Evolutionary conservation across 2,329 filamentous ascomycete species (phyloP).

Genomic region (Pyrenochaeta sp.): DNA sequence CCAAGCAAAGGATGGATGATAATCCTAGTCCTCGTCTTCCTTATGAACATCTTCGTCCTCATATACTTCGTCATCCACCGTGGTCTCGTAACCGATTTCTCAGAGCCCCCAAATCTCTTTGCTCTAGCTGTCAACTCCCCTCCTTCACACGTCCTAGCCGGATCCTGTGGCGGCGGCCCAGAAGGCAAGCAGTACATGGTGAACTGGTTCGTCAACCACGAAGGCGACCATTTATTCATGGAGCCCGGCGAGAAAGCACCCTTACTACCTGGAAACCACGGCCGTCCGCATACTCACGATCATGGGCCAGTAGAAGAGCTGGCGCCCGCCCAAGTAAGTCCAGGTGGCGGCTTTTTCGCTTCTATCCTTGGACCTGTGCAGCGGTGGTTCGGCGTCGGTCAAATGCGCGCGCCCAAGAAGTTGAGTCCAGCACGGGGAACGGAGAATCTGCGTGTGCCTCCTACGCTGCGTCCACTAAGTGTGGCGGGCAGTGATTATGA

Average conservation of each 20-base stretch:
- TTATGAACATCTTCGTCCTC: constrained; percentile 71
- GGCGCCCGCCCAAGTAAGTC: neutral
- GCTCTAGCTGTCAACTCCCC: constrained; percentile 73
- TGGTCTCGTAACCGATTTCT: constrained; percentile 78
- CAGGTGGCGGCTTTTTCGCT: constrained; percentile 2
- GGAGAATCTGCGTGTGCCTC: constrained; percentile 12
- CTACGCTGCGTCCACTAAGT: constrained; percentile 28
- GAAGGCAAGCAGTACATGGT: constrained; percentile 57
- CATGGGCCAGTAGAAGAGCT: constrained; percentile 7
- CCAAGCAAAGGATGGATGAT: constrained; percentile 74
- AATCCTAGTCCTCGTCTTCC: constrained; percentile 70
- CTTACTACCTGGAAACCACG: constrained; percentile 11
- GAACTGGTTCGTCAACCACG: constrained; percentile 56
- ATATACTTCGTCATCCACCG: constrained; percentile 66
- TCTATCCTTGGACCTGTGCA: constrained; percentile 11
- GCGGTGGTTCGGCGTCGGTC: constrained; percentile 18
- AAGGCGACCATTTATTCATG: constrained; percentile 62
- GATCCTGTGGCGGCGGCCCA: constrained; percentile 65
- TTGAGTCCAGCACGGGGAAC: constrained; percentile 31
- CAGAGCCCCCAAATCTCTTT: constrained; percentile 79
- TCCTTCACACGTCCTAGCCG: constrained; percentile 58
- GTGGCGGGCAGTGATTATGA: constrained; percentile 34
- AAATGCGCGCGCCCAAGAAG: constrained; percentile 10
- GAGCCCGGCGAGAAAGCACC: constrained; percentile 49
- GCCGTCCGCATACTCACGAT: constrained; percentile 14